Percentiles rank a stretch among this genome's conserved stretches.
phyloP scores from a whole-genome alignment of 2,329 filamentous ascomycete genomes.

The Colletotrichum sp. region DNA sequence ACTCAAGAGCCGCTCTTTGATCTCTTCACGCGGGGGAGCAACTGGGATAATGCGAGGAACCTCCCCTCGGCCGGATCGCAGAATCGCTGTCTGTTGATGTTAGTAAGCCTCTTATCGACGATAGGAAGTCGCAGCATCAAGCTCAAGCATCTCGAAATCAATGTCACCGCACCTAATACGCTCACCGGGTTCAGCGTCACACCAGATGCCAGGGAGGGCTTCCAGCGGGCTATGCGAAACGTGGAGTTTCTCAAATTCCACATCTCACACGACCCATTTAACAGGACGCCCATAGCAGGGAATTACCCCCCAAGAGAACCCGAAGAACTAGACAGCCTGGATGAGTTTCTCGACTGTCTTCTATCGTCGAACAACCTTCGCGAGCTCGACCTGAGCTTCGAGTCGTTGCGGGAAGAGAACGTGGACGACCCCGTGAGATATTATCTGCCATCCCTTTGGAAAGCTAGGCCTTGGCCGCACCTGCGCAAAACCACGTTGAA shows the following conservation, averaged over 20 bases:
- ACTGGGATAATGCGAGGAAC: neutral
- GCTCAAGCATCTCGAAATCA: neutral
- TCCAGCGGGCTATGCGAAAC: neutral
- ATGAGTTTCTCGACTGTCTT: neutral
- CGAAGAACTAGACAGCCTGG: neutral
- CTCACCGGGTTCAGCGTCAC: neutral
- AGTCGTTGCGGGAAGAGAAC: neutral
- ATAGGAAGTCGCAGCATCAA: neutral
- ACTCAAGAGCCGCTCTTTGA: neutral
- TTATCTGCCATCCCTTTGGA: neutral
- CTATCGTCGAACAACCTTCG: neutral
- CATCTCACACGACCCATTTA: neutral
- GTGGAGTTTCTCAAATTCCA: neutral
- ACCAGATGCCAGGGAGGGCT: neutral
- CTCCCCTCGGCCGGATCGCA: neutral
- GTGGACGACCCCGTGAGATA: neutral
- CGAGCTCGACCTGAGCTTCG: neutral
- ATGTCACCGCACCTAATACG: neutral
- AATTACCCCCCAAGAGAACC: neutral
- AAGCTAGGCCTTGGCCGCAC: neutral
- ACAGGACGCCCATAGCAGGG: neutral
- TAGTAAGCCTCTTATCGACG: neutral
- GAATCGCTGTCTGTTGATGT: neutral
- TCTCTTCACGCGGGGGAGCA: neutral
- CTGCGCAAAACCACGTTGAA: neutral